Base-by-base conservation (phyloP, 1,284 basidiomycete species). In the Rhodotorula sp. region DNA sequence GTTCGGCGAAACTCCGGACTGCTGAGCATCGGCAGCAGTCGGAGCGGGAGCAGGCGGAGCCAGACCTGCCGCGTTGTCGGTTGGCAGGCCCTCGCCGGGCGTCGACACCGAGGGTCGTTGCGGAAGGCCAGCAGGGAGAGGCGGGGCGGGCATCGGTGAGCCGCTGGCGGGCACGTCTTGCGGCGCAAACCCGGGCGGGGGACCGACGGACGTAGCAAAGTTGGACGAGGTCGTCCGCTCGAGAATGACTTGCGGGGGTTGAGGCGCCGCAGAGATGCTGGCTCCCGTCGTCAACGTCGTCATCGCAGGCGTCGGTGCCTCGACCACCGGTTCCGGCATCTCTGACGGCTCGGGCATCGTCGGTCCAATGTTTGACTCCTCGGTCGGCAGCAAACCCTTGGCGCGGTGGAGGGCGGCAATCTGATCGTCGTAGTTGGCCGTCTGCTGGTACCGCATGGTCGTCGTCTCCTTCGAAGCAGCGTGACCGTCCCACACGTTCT, bases 341-440 rank as follows among this genome's bases (percentile, higher is more conserved):
- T 56, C n/a, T 16, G 54, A 26, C 54, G 54, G 26, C 6, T 56
- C 54, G 14, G 54, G 54, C 26, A 60, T 46, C 5, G 65, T 58
- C 43, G 79, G 76, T 2, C 76, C 73, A 62, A 82, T 79, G 5
- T 77, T 77, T 0, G 81, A 79, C 21, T 65, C 68, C 18, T 78
- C 64, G 8, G 77, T 75, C 54, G 76, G 66, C 29, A 73, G 26
- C 3, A 94, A 86, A 82, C 91, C 92, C 81, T 93, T 92, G 34
- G 91, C 87, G 71, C 91, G 89, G 83, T 95, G 93, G 71, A 96
- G 91, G 61, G 92, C 92, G 58, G 92, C 91, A 81, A 97, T 96
- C 81, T 96, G 93, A 79, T 96, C 92, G 83, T 97, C 93, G 80
- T 96, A 89, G 80, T 91, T 93, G 83, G 91, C 92, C 75, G 90